phyloP scores from a whole-genome alignment of 345 rosid species.

The Erysimum cheiranthoides region DNA sequence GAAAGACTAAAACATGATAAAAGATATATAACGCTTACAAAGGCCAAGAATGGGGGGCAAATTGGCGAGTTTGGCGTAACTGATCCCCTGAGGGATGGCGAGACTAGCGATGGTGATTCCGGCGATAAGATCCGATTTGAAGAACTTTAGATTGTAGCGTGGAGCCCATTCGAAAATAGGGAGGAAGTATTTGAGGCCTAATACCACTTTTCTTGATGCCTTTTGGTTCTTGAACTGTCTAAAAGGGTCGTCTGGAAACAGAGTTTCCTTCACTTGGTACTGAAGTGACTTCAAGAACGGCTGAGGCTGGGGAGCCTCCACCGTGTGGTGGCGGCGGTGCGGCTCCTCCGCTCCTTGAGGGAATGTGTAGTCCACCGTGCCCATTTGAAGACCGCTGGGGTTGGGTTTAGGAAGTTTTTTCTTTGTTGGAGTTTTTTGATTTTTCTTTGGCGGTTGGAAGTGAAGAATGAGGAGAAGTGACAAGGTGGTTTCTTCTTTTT shows the following conservation, averaged over 20 bases:
- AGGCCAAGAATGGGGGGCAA: slow-evolving; percentile 94
- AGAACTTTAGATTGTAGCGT: slow-evolving; percentile 70
- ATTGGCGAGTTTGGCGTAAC: slow-evolving; percentile 88
- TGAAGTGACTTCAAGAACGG: slow-evolving; percentile 73
- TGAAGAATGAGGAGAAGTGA: slow-evolving; percentile 40
- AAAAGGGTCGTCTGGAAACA: slow-evolving; percentile 94
- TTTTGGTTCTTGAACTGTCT: slow-evolving; percentile 80
- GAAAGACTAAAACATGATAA: background rate
- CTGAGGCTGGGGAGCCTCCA: slow-evolving; percentile 72
- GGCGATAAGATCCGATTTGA: slow-evolving; percentile 79
- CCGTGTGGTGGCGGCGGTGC: slow-evolving; percentile 54
- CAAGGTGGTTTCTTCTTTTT: slow-evolving; percentile 33
- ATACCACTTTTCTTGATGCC: slow-evolving; percentile 52
- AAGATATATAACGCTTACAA: slow-evolving; percentile 56
- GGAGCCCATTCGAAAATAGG: slow-evolving; percentile 95
- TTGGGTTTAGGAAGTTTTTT: background rate
- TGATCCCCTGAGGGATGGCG: slow-evolving; percentile 97
- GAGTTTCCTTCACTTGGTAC: slow-evolving; percentile 73
- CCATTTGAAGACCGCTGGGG: slow-evolving; percentile 41
- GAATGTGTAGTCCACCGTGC: slow-evolving; percentile 43
- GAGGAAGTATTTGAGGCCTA: slow-evolving; percentile 72
- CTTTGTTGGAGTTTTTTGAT: background rate
- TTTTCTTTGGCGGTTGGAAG: slow-evolving; percentile 20
- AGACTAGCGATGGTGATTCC: slow-evolving; percentile 97
- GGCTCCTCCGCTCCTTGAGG: slow-evolving; percentile 45